Evolutionary conservation across 441 rosid genomes (phyloP).

Genomic region (Pelargonium fulgidum): DNA sequence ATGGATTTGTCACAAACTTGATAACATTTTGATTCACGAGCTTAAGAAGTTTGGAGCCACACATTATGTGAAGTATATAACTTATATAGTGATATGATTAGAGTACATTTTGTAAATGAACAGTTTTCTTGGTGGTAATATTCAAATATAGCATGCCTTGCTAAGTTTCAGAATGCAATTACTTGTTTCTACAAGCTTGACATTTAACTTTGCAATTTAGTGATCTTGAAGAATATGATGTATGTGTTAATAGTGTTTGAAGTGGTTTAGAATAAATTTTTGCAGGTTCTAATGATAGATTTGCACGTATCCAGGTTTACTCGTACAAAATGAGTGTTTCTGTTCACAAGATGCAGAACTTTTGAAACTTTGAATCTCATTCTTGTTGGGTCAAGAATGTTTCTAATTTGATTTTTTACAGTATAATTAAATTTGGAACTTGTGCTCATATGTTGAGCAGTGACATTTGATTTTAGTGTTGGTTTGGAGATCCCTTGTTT

Average conservation of each 20-base stretch:
- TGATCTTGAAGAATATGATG: constrained; percentile 3
- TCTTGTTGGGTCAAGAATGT: background rate
- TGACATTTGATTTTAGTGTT: background rate
- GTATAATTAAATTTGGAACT: background rate
- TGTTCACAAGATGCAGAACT: constrained; percentile 4
- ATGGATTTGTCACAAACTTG: background rate
- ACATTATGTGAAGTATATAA: background rate
- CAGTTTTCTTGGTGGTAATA: background rate
- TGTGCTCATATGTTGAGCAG: background rate
- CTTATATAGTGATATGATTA: background rate
- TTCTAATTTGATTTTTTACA: background rate
- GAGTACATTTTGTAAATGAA: background rate
- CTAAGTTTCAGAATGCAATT: background rate
- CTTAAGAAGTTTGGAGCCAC: background rate
- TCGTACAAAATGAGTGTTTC: background rate
- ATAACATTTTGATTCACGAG: background rate
- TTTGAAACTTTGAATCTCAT: background rate
- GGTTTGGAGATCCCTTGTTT: background rate
- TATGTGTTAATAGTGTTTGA: constrained; percentile 10
- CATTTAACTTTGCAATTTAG: background rate
- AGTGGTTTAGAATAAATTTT: background rate
- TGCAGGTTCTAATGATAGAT: background rate
- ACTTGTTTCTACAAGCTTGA: constrained; percentile 5
- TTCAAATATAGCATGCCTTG: background rate
- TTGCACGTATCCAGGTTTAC: background rate